Conservation (phyloP, 768 basidiomycete species). For the Lentinula edodes region DNA sequence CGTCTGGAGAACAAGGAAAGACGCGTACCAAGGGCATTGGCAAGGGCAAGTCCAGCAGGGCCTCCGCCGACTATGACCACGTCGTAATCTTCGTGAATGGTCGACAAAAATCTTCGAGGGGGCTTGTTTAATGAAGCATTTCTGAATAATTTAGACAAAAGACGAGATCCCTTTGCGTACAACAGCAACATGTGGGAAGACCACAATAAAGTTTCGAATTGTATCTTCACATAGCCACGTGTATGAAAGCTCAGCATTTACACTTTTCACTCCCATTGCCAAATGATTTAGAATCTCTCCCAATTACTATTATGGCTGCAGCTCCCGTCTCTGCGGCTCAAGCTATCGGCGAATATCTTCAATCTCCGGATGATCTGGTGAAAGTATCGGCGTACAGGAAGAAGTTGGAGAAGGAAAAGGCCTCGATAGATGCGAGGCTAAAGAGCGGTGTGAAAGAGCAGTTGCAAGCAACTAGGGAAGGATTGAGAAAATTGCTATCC, state of each 20-base stretch:
- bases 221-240: neutral
- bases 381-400: conserved; percentile 87
- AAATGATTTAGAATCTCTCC: neutral
- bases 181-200: neutral
- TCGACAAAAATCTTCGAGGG: neutral
- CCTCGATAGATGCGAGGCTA: conserved; percentile 86
- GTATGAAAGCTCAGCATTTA: too few relatives aligned
- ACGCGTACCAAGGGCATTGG: conserved; percentile 68
- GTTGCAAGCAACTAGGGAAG: conserved; percentile 84
- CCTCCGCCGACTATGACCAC: conserved; percentile 95
- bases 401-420: conserved; percentile 95
- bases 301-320: conserved; percentile 33
- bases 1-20: neutral
- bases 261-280: neutral
- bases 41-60: conserved; percentile 85
- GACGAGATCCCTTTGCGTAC: neutral
- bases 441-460: conserved; percentile 92
- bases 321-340: conserved; percentile 73
- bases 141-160: conserved; percentile 8
- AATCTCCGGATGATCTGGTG: conserved; percentile 88
- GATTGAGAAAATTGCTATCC: conserved; percentile 73
- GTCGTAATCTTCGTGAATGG: conserved; percentile 54
- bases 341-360: conserved; percentile 84
- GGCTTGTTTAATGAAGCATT: neutral
- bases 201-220: neutral